phyloP scores from a whole-genome alignment of 805 yeast genomes.

The Sugiyamaella mastotermitis region DNA sequence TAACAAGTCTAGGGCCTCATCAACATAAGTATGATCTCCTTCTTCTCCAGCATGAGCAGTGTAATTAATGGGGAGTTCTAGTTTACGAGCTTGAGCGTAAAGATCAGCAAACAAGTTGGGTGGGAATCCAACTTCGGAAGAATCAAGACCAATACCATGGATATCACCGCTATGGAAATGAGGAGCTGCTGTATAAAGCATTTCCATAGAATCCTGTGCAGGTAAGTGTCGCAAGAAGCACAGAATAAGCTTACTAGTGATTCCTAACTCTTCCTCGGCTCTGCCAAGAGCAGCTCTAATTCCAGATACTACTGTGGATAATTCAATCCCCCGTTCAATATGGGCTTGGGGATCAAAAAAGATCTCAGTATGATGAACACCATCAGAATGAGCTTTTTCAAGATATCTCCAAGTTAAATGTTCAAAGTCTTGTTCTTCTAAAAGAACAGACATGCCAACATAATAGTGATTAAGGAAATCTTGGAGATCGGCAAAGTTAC shows the following conservation, averaged over 20 bases:
- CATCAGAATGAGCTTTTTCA: constrained; percentile 21
- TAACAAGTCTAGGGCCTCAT: constrained; percentile 50
- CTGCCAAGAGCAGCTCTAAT: constrained; percentile 60
- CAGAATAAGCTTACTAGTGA: constrained; percentile 71
- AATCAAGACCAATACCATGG: constrained; percentile 77
- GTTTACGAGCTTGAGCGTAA: constrained; percentile 43
- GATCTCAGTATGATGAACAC: constrained; percentile 56
- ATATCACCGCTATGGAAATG: constrained; percentile 53
- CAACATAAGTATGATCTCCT: constrained; percentile 68
- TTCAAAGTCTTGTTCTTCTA: constrained; percentile 64
- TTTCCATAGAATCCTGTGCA: constrained; percentile 48
- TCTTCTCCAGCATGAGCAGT: constrained; percentile 93
- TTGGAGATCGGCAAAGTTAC: constrained; percentile 59
- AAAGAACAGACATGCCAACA: constrained; percentile 73
- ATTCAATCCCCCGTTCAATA: constrained; percentile 54
- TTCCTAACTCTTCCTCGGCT: constrained; percentile 54
- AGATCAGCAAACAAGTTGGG: constrained; percentile 64
- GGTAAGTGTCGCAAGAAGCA: constrained; percentile 76
- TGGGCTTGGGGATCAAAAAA: constrained; percentile 87
- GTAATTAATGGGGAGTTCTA: constrained; percentile 49
- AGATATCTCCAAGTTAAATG: constrained; percentile 54
- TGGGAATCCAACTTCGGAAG: constrained; percentile 73
- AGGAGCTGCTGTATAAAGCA: constrained; percentile 48
- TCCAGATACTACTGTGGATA: constrained; percentile 59
- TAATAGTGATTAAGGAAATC: constrained; percentile 76